These are phyloP conservation scores for Coemansia asiatica DNA, from an alignment of 192 early-diverging fungal species.

Conservation along the genomic window DNA sequence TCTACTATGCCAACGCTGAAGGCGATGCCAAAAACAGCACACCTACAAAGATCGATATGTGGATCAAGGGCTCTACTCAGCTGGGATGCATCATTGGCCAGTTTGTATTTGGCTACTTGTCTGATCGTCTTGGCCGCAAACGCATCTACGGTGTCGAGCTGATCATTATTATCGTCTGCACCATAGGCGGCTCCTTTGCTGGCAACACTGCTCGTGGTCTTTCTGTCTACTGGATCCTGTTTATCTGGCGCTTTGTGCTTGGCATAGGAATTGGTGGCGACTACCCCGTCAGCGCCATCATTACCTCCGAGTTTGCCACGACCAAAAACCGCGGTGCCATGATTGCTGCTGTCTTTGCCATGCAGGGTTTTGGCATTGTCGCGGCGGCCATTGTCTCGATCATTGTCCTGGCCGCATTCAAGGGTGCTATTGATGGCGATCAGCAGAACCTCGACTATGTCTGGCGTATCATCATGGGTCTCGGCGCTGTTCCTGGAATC, in stretches of 20 bases:
- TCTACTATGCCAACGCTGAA: conserved; percentile 58
- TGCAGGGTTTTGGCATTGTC: conserved; percentile 90
- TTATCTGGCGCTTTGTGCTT: conserved; percentile 84
- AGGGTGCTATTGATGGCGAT: conserved; percentile 62
- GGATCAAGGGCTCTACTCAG: conserved; percentile 82
- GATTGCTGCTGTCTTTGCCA: conserved; percentile 88
- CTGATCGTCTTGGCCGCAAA: conserved; percentile 86
- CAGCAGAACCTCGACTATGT: conserved; percentile 71
- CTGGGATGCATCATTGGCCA: conserved; percentile 90
- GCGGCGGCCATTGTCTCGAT: conserved; percentile 74
- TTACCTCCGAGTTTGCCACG: conserved; percentile 88
- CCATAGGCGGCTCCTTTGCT: conserved; percentile 74
- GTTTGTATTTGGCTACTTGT: conserved; percentile 80
- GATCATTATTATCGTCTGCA: conserved; percentile 84
- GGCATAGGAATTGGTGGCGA: conserved; percentile 93
- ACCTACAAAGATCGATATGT: conserved; percentile 70
- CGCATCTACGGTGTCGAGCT: conserved; percentile 89
- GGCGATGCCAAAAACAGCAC: conserved; percentile 47
- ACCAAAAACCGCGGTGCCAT: conserved; percentile 81
- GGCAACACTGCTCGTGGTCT: conserved; percentile 64
- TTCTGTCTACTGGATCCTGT: conserved; percentile 65
- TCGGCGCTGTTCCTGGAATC: conserved; percentile 78
- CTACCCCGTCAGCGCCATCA: conserved; percentile 87
- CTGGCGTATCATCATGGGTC: conserved; percentile 84
- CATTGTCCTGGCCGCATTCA: conserved; percentile 67